Percentiles rank a stretch among this genome's conserved stretches.
Conservation (phyloP, 2,329 filamentous ascomycete species). For the Aaosphaeria pasadenensis region DNA sequence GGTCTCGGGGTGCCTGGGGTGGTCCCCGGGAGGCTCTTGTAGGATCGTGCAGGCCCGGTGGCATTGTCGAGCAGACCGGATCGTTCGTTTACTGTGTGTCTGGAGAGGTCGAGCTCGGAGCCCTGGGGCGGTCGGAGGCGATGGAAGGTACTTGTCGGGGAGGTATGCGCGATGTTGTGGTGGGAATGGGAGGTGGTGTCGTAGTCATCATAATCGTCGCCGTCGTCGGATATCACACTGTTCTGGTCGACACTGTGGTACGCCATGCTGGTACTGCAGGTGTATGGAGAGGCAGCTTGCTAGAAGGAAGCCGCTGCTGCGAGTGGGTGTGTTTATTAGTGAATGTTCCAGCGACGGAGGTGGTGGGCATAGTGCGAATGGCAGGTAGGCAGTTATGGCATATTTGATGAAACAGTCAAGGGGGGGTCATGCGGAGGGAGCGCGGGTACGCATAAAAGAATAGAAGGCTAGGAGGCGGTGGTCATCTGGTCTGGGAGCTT, state of each 20-base stretch:
- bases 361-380: too few relatives aligned
- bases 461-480: too few relatives aligned
- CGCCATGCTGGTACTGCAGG: conserved; percentile 13
- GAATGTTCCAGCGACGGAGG: not conserved
- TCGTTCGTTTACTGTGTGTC: conserved; percentile 43
- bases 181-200: conserved; percentile 30
- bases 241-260: conserved; percentile 31
- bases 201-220: conserved; percentile 17
- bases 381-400: too few relatives aligned
- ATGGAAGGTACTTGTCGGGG: conserved; percentile 31
- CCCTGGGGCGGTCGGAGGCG: conserved; percentile 24
- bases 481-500: too few relatives aligned
- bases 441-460: too few relatives aligned
- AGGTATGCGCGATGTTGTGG: conserved; percentile 32
- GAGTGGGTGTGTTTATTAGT: conserved; percentile 4
- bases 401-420: too few relatives aligned
- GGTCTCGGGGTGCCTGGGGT: conserved; percentile 42
- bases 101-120: conserved; percentile 33
- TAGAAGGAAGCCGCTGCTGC: too few relatives aligned
- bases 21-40: conserved; percentile 41
- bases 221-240: conserved; percentile 31
- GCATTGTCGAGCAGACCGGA: conserved; percentile 45
- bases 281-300: too few relatives aligned
- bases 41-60: conserved; percentile 35
- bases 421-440: too few relatives aligned